These are phyloP conservation scores for Verticillium isaacii DNA, from an alignment of 2,329 filamentous ascomycete species.

Conservation along the genomic window DNA sequence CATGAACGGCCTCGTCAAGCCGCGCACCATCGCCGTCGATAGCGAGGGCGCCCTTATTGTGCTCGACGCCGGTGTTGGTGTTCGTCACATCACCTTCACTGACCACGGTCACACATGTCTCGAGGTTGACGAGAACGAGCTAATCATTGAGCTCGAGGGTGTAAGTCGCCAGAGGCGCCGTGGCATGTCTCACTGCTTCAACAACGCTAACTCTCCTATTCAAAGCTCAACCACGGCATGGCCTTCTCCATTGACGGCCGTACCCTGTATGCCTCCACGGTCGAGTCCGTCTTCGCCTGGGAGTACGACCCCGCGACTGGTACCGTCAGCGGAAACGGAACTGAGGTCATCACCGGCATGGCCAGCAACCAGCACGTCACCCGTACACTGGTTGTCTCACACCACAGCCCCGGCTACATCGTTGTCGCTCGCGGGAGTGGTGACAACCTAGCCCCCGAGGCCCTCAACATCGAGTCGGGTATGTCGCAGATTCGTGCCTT, in stretches of 20 bases:
- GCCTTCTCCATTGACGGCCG: slow-evolving; percentile 47
- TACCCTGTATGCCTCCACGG: slow-evolving; percentile 53
- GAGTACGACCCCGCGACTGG: slow-evolving; percentile 52
- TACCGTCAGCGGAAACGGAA: slow-evolving; percentile 39
- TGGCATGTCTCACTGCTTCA: too few species aligned
- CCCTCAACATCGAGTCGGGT: slow-evolving; percentile 47
- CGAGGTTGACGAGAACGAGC: slow-evolving; percentile 25
- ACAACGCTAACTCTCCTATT: background rate
- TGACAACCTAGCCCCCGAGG: slow-evolving; percentile 54
- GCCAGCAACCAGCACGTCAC: slow-evolving; percentile 56
- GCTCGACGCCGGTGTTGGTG: slow-evolving; percentile 35
- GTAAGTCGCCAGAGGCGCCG: slow-evolving; percentile 19
- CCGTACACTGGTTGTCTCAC: slow-evolving; percentile 60
- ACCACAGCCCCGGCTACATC: slow-evolving; percentile 48
- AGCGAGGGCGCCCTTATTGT: slow-evolving; percentile 38
- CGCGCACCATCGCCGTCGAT: slow-evolving; percentile 43
- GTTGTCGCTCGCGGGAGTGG: slow-evolving; percentile 63
- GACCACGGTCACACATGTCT: slow-evolving; percentile 38
- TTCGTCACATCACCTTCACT: slow-evolving; percentile 33
- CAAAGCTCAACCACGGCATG: slow-evolving; percentile 51
- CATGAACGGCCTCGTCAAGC: slow-evolving; percentile 32
- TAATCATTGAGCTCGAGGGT: slow-evolving; percentile 24
- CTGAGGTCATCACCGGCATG: slow-evolving; percentile 46
- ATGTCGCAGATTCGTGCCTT: slow-evolving; percentile 64
- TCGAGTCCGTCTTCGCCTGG: slow-evolving; percentile 58